Evolutionary conservation across 208 protist genomes (phyloP), one percentile per base, ranked within the genome.

Genomic region (Crithidia expoeki): DNA sequence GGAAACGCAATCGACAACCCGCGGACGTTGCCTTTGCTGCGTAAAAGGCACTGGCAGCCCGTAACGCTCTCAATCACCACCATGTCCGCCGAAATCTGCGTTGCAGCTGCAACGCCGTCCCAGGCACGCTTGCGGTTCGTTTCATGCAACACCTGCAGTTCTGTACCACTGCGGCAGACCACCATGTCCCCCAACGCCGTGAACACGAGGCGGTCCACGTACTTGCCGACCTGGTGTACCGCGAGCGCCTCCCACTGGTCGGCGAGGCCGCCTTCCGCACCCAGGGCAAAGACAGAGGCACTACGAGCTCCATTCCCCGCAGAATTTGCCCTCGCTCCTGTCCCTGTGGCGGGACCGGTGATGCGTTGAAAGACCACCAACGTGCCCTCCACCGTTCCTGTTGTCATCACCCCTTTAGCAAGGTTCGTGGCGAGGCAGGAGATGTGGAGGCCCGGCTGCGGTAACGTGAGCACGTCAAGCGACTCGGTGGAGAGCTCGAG

Each of bases 41-140:
- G 81, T 27, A 95, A 72, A 32, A 94, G 80, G 64, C 93, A 93
- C 72, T 94, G 89, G 75, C 88, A 94, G 19, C 88, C 88, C 25
- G 88, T 91, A 36, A 89, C 76, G 38, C 84, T 94, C 66, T 97
- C 90, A 38, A 95, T 87, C 25, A 96, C 91, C 12, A 96, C 86
- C 71, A 93, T 88, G 32, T 92, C 83, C 30, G 88, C 74, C 19
- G 91, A 92, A 40, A 96, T 92, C 68, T 97, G 94, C 62, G 93
- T 92, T 28, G 87, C 91, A 14, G 89, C 89, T 2, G 90, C 86
- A 42, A 88, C 78, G 61, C 89, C 86, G 64, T 93, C 87, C 89
- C 92, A 97, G 32, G 81, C 76, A 32, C 92, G 87, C 50, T 92
- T 86, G 17, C 93, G 90, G 34, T 88, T 77, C 49, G 90, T 94